Conservation (phyloP, 2,329 filamentous ascomycete species). For the Colletotrichum gigasporum region DNA sequence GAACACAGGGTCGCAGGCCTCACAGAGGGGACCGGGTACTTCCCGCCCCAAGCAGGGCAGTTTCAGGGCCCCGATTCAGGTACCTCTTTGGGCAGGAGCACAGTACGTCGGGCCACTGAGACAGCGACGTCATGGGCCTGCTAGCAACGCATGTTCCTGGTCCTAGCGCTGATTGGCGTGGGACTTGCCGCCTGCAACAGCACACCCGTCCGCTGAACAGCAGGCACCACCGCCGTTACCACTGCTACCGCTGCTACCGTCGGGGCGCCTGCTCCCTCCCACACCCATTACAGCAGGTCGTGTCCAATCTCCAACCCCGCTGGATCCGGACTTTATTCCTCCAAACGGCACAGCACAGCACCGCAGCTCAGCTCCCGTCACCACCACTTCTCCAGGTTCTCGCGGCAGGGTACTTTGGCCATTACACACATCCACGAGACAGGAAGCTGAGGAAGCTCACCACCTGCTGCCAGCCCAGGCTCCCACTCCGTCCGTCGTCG, state of each 20-base stretch:
- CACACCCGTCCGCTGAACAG: background rate
- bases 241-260: background rate
- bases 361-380: background rate
- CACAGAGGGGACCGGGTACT: background rate
- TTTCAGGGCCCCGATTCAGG: background rate
- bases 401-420: background rate
- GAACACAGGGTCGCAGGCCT: background rate
- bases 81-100: conserved; percentile 2
- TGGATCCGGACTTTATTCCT: conserved; percentile 18
- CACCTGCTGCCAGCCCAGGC: background rate
- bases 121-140: conserved; percentile 26
- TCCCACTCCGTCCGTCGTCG: too few species aligned
- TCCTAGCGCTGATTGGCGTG: conserved; percentile 22
- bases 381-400: background rate
- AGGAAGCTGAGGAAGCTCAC: background rate
- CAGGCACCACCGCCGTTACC: background rate
- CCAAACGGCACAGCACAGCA: background rate
- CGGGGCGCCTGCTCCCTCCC: background rate
- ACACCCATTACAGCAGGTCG: background rate
- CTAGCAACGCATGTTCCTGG: conserved; percentile 26
- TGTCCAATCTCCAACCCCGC: conserved; percentile 25
- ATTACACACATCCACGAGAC: background rate
- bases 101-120: background rate
- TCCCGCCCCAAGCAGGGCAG: background rate
- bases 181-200: conserved; percentile 16